Evolutionary conservation across 805 yeast species (phyloP), one percentile per base, ranked within the genome.

Genomic region (Saccharomycopsis babjevae): DNA sequence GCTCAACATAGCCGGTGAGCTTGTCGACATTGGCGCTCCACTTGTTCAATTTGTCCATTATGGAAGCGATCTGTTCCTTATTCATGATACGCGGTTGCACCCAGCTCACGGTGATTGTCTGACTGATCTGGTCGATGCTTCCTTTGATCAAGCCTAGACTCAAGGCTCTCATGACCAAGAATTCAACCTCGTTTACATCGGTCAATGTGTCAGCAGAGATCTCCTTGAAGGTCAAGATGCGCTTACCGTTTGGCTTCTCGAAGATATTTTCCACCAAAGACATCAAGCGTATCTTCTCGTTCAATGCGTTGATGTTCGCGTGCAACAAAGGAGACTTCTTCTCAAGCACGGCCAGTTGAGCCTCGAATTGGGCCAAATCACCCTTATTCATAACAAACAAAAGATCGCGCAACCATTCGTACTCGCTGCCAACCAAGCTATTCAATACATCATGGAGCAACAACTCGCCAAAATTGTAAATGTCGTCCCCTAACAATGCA

Each of bases 391-490:
- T 77, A 30, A 87, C 79, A 62, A 83, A 76, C 58, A 94, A 77
- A 64, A 92, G 74, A 57, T 85, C 81, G 64, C 83, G 81, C 64
- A 94, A 76, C 96, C 97, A 90, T 42, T 75, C 72, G 71, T 82
- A 82, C 54, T 76, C 76, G 50, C 81, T 72, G 32, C 75, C 74
- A 22, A 71, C 65, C 50, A 87, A 78, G 46, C 77, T 72, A 50
- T 76, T 70, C 72, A 91, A 80, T 56, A 93, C 84, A 54, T 94
- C 96, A 73, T 93, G 98, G 71, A 91, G 83, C 63, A 94, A 80
- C 65, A 94, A 81, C 74, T 94, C 99, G 58, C 98, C 98, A 73
- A 94, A 94, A 75, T 93, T 94, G 77, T 90, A 94, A 67, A 93
- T 89, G 68, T 83, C 85, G 70, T 91, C 96, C 57, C 97, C 98